Base-by-base conservation (phyloP, 106 monocot species). In the Dendrobium nobile region DNA sequence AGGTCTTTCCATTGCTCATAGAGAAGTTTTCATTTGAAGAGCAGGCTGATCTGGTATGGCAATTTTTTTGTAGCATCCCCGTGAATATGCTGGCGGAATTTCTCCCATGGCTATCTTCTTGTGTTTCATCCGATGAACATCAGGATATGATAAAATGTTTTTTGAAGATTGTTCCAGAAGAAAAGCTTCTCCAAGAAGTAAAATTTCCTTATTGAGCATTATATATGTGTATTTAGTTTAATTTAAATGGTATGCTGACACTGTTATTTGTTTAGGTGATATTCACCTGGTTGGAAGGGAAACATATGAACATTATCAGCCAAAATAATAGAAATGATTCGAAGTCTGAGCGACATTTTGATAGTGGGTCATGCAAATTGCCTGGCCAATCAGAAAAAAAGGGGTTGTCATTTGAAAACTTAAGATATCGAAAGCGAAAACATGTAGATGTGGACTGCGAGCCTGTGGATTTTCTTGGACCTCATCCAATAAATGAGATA, bases 41-140 rank as follows among this genome's bases (percentile, higher is more conserved):
- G 81, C 95, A 99, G 78, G 95, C 99, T 83, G 86, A 88, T 82
- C 82, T 99, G 79, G 95, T 93, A 16, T 99, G 99, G 95, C 95
- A 95, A 79, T 99, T 99, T 77, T 55, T 99, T 4, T 99, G 95
- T 81, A 99, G 93, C 85, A 99, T 99, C 77, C 99, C 99, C 77
- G 99, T 99, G 37, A 95, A 89, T 77, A 99, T 93, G 93, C 85
- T 99, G 88, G 86, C 84, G 16, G 86, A 99, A 51, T 99, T 93
- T 79, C 85, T 99, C 84, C 91, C 95, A 51, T 95, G 95, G 95
- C 88, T 99, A 75, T 93, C 93, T 77, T 86, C 90, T 76, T 95
- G 86, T 67, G 84, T 99, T 73, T 87, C 99, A 41, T 56, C 90
- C 80, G 95, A 91, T 82, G 99, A 99, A 85, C 81, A 84, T 33